Evolutionary conservation across 1,139 yeast species (phyloP).

Genomic region (Torulaspora globosa): DNA sequence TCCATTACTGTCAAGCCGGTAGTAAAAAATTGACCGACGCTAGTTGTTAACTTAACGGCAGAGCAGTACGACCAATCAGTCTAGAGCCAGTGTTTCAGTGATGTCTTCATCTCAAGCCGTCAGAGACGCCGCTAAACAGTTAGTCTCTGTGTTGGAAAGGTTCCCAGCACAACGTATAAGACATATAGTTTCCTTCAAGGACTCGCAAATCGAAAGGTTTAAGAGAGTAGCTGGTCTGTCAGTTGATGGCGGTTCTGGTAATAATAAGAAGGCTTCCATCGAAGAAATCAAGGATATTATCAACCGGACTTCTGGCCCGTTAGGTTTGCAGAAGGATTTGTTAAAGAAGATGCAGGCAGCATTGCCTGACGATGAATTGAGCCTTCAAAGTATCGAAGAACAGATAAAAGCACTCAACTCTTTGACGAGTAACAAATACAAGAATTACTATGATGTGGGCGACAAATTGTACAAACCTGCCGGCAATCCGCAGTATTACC

Average conservation of each 20-base stretch:
- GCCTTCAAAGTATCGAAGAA: conserved; percentile 49
- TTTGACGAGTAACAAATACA: conserved; percentile 55
- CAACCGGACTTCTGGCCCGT: conserved; percentile 35
- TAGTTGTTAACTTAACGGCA: background rate
- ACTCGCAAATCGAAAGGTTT: conserved; percentile 56
- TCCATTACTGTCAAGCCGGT: background rate
- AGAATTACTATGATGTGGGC: conserved; percentile 55
- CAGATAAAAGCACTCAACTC: conserved; percentile 59
- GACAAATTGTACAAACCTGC: conserved; percentile 69
- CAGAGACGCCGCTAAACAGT: conserved; percentile 41
- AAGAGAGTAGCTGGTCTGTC: conserved; percentile 45
- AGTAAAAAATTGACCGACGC: background rate
- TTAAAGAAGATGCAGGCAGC: conserved; percentile 40
- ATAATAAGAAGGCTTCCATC: conserved; percentile 35
- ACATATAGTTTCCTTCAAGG: conserved; percentile 66
- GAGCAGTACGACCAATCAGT: background rate
- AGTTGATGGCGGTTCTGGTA: conserved; percentile 28
- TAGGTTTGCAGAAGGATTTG: conserved; percentile 33
- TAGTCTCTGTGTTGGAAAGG: conserved; percentile 42
- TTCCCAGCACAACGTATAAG: conserved; percentile 63
- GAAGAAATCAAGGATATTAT: conserved; percentile 37
- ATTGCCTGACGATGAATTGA: conserved; percentile 40
- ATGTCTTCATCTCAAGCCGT: conserved; percentile 47
- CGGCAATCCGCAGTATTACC: conserved; percentile 69
- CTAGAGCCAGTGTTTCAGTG: background rate